phyloP scores from a whole-genome alignment of 306 rosid genomes.

The Glycine latifolia region DNA sequence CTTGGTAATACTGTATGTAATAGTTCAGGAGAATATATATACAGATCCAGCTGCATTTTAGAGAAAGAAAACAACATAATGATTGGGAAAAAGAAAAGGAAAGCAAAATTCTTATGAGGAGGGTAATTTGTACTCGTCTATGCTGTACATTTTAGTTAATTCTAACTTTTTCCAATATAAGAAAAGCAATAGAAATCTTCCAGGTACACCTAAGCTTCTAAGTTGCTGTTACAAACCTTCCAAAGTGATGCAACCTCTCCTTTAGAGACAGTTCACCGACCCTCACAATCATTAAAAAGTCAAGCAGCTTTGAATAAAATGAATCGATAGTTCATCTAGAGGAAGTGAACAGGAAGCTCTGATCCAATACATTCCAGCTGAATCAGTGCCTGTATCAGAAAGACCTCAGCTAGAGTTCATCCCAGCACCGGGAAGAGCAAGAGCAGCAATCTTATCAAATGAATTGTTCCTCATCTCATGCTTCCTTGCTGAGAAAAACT shows the following conservation, averaged over 20 bases:
- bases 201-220: constrained; percentile 57
- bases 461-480: constrained; percentile 76
- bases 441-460: constrained; percentile 50
- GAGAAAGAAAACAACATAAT: background rate
- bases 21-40: too few species aligned
- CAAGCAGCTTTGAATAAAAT: constrained; percentile 73
- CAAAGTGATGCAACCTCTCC: constrained; percentile 85
- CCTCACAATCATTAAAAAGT: constrained; percentile 73
- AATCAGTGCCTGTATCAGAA: too few species aligned
- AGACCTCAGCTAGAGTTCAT: too few species aligned
- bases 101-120: constrained; percentile 11
- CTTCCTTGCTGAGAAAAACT: constrained; percentile 97
- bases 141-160: constrained; percentile 42
- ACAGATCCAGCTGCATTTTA: too few species aligned
- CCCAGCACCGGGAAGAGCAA: too few species aligned
- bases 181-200: constrained; percentile 65
- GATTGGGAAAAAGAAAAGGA: background rate
- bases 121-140: background rate
- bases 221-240: constrained; percentile 80
- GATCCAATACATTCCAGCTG: too few species aligned
- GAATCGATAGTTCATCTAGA: constrained; percentile 75
- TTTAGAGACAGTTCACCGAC: constrained; percentile 74
- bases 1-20: too few species aligned
- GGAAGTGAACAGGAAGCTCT: constrained; percentile 67
- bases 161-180: constrained; percentile 36